These are phyloP conservation scores for Citrullus amarus DNA, from an alignment of 306 rosid species.

Conservation along the genomic window DNA sequence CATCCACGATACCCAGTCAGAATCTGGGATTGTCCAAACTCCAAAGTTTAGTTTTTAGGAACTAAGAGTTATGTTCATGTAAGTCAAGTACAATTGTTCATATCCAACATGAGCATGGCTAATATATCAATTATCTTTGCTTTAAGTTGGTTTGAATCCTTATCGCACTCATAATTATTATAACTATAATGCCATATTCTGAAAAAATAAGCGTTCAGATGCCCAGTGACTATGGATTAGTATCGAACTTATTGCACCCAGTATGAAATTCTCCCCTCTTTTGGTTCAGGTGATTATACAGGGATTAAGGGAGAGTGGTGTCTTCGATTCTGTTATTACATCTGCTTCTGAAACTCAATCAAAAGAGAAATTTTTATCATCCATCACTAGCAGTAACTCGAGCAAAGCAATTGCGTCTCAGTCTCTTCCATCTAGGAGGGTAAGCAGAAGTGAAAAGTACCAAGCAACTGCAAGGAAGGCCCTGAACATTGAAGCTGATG, in stretches of 20 bases:
- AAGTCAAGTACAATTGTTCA: neutral
- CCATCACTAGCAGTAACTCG: slow-evolving; percentile 66
- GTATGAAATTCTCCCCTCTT: neutral
- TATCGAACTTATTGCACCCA: neutral
- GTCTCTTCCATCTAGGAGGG: slow-evolving; percentile 58
- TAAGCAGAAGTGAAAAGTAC: slow-evolving; percentile 25
- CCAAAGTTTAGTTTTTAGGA: neutral
- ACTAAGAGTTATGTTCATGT: neutral
- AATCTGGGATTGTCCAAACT: neutral
- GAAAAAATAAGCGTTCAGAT: neutral
- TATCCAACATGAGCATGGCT: neutral
- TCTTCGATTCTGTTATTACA: slow-evolving; percentile 74
- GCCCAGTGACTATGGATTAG: neutral
- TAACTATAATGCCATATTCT: neutral
- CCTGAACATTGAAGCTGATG: slow-evolving; percentile 34
- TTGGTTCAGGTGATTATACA: slow-evolving; percentile 60
- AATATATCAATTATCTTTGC: neutral
- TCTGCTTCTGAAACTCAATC: slow-evolving; percentile 58
- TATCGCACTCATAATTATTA: neutral
- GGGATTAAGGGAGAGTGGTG: slow-evolving; percentile 79
- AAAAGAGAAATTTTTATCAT: slow-evolving; percentile 58
- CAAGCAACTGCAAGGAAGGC: slow-evolving; percentile 52
- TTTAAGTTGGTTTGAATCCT: neutral
- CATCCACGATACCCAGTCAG: neutral
- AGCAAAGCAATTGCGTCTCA: slow-evolving; percentile 48